Percentiles rank a stretch among this genome's conserved stretches.
Evolutionary conservation across 345 rosid genomes (phyloP).

Genomic region (Toxicodendron radicans): DNA sequence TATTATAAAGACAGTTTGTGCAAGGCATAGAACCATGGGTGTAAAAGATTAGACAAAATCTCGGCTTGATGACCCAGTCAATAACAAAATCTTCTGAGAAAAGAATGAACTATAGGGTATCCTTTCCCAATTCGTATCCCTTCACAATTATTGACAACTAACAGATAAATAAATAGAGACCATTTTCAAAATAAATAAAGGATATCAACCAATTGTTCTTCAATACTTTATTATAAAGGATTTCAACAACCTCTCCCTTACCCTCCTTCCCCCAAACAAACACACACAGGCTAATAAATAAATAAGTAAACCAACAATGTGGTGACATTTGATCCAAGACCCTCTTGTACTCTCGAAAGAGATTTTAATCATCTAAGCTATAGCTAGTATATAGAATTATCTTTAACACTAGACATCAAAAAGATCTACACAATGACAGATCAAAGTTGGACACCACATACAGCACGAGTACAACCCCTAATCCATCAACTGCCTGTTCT

Average conservation of each 20-base stretch:
- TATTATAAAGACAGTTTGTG: background rate
- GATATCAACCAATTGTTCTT: background rate
- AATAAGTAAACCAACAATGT: no score
- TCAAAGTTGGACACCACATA: background rate
- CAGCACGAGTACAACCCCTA: background rate
- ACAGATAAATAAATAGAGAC: background rate
- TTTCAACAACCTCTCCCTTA: background rate
- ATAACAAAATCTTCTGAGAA: background rate
- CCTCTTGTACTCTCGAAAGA: no score
- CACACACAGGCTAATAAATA: background rate
- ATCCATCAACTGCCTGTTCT: background rate
- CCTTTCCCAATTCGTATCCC: background rate
- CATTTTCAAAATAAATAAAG: background rate
- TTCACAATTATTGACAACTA: background rate
- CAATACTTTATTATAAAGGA: background rate
- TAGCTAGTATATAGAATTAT: no score
- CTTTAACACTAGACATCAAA: background rate
- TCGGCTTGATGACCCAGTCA: background rate
- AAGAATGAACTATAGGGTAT: background rate
- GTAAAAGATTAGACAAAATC: background rate
- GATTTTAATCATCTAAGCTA: no score
- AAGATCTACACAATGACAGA: background rate
- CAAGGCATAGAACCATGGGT: background rate
- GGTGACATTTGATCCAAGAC: no score
- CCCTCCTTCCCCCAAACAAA: background rate